Evolutionary conservation across 768 basidiomycete species (phyloP), one percentile per base, ranked within the genome.

Genomic region (Suillus placidus): DNA sequence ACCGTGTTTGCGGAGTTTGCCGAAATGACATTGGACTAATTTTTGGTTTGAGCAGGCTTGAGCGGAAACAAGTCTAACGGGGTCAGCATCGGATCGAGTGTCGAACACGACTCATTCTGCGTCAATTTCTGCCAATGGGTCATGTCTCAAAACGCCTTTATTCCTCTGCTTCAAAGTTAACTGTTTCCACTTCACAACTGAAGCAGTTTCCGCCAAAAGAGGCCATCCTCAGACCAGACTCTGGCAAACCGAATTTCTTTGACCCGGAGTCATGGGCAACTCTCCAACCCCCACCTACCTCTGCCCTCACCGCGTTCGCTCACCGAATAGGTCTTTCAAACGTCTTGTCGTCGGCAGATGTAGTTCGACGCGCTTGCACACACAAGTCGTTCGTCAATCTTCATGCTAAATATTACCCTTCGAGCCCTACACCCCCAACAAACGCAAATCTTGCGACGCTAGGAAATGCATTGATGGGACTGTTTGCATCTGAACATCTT

Each of bases 391-490:
- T 90, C 69, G 71, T 87, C 60, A 71, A 79, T 51, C 79, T 89
- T 61, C 84, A 86, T 72, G 76, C 83, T 63, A 82, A 84, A 68
- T 84, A 88, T 69, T 80, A 85, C 71, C 88, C 90, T 16, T 73
- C 84, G 68, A 81, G 83, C 47, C 80, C 84, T 32, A 70, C 75
- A 20, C 87, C 88, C 43, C 74, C 80, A 35, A 88, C 89, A 52
- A 99, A 99, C 79, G 88, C 83, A 10, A 85, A 91, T 60, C 85
- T 97, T 16, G 83, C 90, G 4, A 76, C 84, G 0, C 78, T 96
- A 16, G 96, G 95, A 47, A 97, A 97, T 80, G 84, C 92, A 0
- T 84, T 97, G 64, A 86, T 97, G 80, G 96, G 96, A 62, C 83
- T 97, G 37, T 95, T 97, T 74, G 91, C 94, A 30, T 71, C 93